phyloP scores from a whole-genome alignment of 2,329 filamentous ascomycete genomes.

The Beauveria sp. region DNA sequence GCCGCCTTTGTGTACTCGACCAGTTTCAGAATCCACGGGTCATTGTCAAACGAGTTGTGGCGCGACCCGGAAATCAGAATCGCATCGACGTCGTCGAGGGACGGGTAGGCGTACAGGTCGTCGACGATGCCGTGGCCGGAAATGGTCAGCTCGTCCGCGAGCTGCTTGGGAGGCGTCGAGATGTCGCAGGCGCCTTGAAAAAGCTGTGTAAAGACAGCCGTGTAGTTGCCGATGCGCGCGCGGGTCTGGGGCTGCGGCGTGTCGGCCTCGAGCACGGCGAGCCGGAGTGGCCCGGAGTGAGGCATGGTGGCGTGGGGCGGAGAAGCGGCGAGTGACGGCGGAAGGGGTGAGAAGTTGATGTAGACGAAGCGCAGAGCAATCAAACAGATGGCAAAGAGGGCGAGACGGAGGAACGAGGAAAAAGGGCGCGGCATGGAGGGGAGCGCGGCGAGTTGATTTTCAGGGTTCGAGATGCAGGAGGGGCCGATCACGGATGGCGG shows the following conservation, averaged over 20 bases:
- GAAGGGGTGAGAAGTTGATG: not conserved
- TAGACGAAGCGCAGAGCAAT: not conserved
- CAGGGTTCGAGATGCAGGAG: not conserved
- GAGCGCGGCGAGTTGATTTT: not conserved
- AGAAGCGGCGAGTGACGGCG: slow-evolving; percentile 17
- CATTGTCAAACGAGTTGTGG: slow-evolving; percentile 64
- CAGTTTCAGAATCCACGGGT: slow-evolving; percentile 69
- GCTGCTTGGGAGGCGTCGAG: slow-evolving; percentile 28
- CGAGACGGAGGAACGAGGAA: not conserved
- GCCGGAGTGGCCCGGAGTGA: slow-evolving; percentile 47
- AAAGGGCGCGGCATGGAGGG: not conserved
- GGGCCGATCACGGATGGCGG: slow-evolving; percentile 5
- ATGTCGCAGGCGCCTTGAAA: slow-evolving; percentile 46
- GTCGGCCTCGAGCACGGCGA: slow-evolving; percentile 86
- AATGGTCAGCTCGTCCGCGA: slow-evolving; percentile 23
- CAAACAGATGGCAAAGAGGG: not conserved
- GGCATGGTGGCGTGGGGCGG: slow-evolving; percentile 11
- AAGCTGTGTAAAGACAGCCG: slow-evolving; percentile 58
- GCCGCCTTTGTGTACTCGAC: slow-evolving; percentile 58
- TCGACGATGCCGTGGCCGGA: slow-evolving; percentile 57
- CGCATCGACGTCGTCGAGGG: slow-evolving; percentile 68
- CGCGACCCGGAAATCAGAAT: slow-evolving; percentile 73
- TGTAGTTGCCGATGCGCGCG: slow-evolving; percentile 63
- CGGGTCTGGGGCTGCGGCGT: slow-evolving; percentile 59
- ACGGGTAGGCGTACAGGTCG: slow-evolving; percentile 59